Percentiles rank a stretch among this genome's conserved stretches.
Conservation (phyloP, 805 yeast species). For the Pichia gijzeniarum region DNA sequence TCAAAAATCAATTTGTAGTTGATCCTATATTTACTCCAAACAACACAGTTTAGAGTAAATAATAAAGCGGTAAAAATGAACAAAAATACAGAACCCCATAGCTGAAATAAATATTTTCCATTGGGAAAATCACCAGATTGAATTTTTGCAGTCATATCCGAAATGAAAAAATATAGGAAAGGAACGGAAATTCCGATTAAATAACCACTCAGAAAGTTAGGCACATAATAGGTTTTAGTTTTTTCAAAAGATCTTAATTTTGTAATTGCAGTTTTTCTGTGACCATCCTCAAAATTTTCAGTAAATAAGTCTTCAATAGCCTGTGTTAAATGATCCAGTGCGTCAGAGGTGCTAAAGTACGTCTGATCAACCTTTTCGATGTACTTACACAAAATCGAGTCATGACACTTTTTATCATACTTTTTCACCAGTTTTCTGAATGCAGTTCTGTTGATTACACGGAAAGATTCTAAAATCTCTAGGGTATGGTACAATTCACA, state of each 20-base stretch:
- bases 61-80: slow-evolving; percentile 52
- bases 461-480: slow-evolving; percentile 61
- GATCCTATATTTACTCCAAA: slow-evolving; percentile 69
- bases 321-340: slow-evolving; percentile 50
- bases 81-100: slow-evolving; percentile 88
- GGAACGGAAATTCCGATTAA: slow-evolving; percentile 68
- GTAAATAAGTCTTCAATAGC: slow-evolving; percentile 65
- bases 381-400: slow-evolving; percentile 39
- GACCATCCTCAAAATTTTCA: slow-evolving; percentile 57
- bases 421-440: slow-evolving; percentile 85
- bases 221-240: slow-evolving; percentile 34
- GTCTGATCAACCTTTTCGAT: slow-evolving; percentile 50
- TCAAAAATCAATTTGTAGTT: slow-evolving; percentile 92
- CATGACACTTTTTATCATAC: slow-evolving; percentile 66
- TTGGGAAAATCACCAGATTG: slow-evolving; percentile 40
- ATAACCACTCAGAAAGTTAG: slow-evolving; percentile 58
- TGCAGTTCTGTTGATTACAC: slow-evolving; percentile 76
- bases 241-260: slow-evolving; percentile 47
- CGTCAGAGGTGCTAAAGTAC: slow-evolving; percentile 54
- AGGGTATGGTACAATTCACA: slow-evolving; percentile 68
- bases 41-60: slow-evolving; percentile 61
- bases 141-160: not conserved
- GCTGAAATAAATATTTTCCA: slow-evolving; percentile 58
- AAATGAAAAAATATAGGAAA: slow-evolving; percentile 34
- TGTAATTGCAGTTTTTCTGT: slow-evolving; percentile 66